A percentile compares a stretch with the other conserved stretches of the same genome.
Evolutionary conservation across 2,329 filamentous ascomycete species (phyloP).

Genomic region (Drechslerella coelobrocha): DNA sequence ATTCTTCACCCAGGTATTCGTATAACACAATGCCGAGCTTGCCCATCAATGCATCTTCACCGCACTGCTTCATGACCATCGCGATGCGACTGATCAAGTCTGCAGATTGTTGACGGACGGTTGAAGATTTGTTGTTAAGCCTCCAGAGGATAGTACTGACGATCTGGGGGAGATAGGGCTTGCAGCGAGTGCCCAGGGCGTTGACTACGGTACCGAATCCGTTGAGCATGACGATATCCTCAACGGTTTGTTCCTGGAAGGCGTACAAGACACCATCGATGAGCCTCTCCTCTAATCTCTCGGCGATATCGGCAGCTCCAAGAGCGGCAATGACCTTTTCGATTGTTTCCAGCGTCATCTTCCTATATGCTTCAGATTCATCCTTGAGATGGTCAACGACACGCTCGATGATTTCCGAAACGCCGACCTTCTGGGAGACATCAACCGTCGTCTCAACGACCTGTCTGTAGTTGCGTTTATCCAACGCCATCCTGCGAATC

Average conservation of each 20-base stretch:
- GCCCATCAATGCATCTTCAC: conserved; percentile 92
- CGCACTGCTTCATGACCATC: conserved; percentile 98
- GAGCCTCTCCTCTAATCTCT: conserved; percentile 88
- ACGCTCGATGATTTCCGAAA: conserved; percentile 89
- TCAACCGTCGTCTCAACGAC: conserved; percentile 98
- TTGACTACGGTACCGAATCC: conserved; percentile 98
- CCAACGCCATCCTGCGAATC: conserved; percentile 94
- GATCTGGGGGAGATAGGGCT: conserved; percentile 95
- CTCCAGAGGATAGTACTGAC: conserved; percentile 96
- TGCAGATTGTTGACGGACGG: conserved; percentile 93
- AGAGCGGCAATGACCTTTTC: conserved; percentile 95
- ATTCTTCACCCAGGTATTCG: conserved; percentile 97
- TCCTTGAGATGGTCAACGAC: conserved; percentile 97
- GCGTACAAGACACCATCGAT: conserved; percentile 94
- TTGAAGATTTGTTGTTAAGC: conserved; percentile 96
- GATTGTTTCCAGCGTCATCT: conserved; percentile 98
- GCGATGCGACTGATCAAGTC: conserved; percentile 96
- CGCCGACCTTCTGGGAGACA: conserved; percentile 95
- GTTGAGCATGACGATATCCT: conserved; percentile 94
- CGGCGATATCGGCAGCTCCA: conserved; percentile 90
- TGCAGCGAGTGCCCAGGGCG: conserved; percentile 88
- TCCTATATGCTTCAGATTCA: conserved; percentile 95
- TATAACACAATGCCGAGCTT: conserved; percentile 94
- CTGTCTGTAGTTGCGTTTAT: conserved; percentile 96
- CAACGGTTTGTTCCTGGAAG: conserved; percentile 97